Evolutionary conservation across 2,329 filamentous ascomycete species (phyloP), one percentile per base, ranked within the genome.

Genomic region (Pestalotiopsis sp.): DNA sequence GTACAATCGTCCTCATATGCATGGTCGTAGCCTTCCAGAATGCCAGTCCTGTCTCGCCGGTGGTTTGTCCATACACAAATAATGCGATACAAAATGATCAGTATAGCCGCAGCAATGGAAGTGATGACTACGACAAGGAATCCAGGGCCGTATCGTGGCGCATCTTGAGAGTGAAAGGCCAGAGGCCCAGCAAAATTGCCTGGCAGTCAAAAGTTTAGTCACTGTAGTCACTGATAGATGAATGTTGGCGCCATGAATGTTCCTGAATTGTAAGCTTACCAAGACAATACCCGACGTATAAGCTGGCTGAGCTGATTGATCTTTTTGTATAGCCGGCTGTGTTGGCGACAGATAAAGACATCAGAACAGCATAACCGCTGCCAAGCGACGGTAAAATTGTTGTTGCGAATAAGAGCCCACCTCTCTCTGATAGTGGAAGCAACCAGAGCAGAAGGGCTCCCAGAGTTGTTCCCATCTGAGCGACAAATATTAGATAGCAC

Each of bases 261-360:
- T 13, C n/a, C 17, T 25, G 13, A 20, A 31, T 25, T 5, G 13
- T 25, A 12, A 17, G 39, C 60, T n/a, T 39, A 63, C 60, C 60
- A 13, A 63, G 60, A 63, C 60, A 63, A 41, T 63, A 63, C 20
- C 60, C 60, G 14, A 63, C 38, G n/a, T 63, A 63, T 20, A 63
- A 23, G 20, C 60, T 36, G 14, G 60, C 25, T 12, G 60, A 38
- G 2, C 25, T 36, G 38, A 63, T 63, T 2, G 60, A 63, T 5
- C 60, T 27, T 14, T 63, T 63, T 12, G 60, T 63, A 63, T 63
- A 63, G 38, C 60, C 60, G 17, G 60, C 60, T 12, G 60, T 63
- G 27, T 87, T 86, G 31, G 84, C 84, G 57, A 84, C 81, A 60
- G 82, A 80, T 5, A 86, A 73, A 0, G 83, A 83, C 79, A 88